These are phyloP conservation scores for Staphylotrichum tortipilum DNA, from an alignment of 495 filamentous ascomycete species.

Conservation along the genomic window DNA sequence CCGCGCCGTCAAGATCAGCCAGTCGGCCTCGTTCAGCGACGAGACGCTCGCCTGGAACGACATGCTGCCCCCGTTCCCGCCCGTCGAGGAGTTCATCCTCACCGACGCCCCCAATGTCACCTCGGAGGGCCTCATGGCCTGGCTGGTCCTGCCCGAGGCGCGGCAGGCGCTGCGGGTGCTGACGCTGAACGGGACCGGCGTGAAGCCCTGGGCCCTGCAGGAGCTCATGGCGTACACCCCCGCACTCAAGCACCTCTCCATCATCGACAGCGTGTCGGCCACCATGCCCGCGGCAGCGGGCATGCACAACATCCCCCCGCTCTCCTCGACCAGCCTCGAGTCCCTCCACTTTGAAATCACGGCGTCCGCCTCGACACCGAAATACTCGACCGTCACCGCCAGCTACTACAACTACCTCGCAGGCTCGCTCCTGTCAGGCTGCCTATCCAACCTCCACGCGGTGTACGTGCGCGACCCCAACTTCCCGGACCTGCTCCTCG, in stretches of 20 bases:
- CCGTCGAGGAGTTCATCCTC: slow-evolving; percentile 59
- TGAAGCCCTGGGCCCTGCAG: slow-evolving; percentile 54
- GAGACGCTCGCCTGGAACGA: slow-evolving; percentile 55
- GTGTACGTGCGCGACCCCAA: slow-evolving; percentile 79
- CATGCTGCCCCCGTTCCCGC: slow-evolving; percentile 57
- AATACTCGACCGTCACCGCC: slow-evolving; percentile 50
- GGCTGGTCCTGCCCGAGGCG: slow-evolving; percentile 45
- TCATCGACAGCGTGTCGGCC: slow-evolving; percentile 56
- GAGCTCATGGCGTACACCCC: slow-evolving; percentile 54
- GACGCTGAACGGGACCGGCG: slow-evolving; percentile 57
- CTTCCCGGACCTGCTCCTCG: slow-evolving; percentile 64
- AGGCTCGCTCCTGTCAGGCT: slow-evolving; percentile 63
- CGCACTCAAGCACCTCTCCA: slow-evolving; percentile 53
- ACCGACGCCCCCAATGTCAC: slow-evolving; percentile 61
- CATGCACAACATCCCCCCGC: slow-evolving; percentile 46
- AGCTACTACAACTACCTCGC: slow-evolving; percentile 87
- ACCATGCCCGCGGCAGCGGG: slow-evolving; percentile 51
- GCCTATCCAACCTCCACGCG: slow-evolving; percentile 59
- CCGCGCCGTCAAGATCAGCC: slow-evolving; percentile 60
- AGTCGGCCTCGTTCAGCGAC: slow-evolving; percentile 64
- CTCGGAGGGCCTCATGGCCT: slow-evolving; percentile 53
- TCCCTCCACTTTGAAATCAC: slow-evolving; percentile 78
- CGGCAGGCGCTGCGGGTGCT: slow-evolving; percentile 50
- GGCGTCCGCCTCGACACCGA: slow-evolving; percentile 44
- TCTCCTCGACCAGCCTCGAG: slow-evolving; percentile 57